Evolutionary conservation across 2,329 filamentous ascomycete genomes (phyloP).

Genomic region (Knufia petricola): DNA sequence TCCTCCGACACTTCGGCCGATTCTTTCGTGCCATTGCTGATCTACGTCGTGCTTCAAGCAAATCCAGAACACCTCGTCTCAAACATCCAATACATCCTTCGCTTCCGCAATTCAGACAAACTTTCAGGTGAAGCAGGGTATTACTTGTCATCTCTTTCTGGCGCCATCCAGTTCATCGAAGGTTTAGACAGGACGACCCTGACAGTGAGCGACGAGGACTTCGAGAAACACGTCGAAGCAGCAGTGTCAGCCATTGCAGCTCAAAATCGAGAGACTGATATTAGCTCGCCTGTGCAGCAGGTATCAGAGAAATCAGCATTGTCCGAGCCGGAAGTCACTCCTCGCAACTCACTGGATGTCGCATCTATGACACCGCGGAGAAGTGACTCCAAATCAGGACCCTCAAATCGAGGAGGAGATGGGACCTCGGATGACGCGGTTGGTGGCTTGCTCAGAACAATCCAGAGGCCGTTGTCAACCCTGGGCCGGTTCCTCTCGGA

Average conservation of each 20-base stretch:
- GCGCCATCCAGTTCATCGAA: constrained; percentile 92
- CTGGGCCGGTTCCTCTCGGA: constrained; percentile 94
- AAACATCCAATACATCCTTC: constrained; percentile 94
- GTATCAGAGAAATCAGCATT: constrained; percentile 39
- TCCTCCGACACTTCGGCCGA: constrained; percentile 83
- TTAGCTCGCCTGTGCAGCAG: constrained; percentile 28
- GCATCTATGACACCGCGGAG: constrained; percentile 42
- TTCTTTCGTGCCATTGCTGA: constrained; percentile 87
- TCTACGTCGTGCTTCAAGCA: constrained; percentile 88
- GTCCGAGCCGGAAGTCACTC: constrained; percentile 48
- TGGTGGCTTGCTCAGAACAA: constrained; percentile 73
- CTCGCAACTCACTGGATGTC: constrained; percentile 49
- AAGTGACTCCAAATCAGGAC: constrained; percentile 22
- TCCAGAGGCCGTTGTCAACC: constrained; percentile 80
- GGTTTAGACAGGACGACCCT: constrained; percentile 88
- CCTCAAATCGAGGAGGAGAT: constrained; percentile 35
- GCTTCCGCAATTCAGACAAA: constrained; percentile 96
- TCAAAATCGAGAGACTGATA: constrained; percentile 58
- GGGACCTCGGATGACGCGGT: constrained; percentile 67
- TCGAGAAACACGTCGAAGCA: constrained; percentile 90
- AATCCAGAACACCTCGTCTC: constrained; percentile 94
- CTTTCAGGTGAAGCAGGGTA: constrained; percentile 96
- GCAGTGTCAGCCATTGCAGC: constrained; percentile 94
- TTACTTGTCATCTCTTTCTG: constrained; percentile 80
- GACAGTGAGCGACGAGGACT: constrained; percentile 89